phyloP scores from a whole-genome alignment of 1,284 basidiomycete species.

The Taiwanofungus camphoratus region DNA sequence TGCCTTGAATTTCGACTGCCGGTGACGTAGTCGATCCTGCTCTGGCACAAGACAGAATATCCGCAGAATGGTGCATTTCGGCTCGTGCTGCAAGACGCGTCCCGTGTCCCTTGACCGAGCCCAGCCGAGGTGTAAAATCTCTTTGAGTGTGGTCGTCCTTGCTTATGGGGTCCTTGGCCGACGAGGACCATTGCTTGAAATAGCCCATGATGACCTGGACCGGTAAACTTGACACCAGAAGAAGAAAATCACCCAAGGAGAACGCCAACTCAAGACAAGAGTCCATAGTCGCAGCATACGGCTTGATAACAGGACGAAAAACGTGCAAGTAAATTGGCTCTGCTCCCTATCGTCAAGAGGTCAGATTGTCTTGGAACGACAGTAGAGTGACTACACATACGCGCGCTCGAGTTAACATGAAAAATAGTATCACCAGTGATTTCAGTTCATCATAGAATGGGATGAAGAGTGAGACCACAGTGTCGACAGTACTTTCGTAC shows the following conservation, averaged over 20 bases:
- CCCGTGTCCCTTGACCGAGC: no score
- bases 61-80: no score
- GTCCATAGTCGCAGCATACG: conserved; percentile 59
- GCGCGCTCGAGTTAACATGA: conserved; percentile 66
- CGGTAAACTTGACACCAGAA: conserved; percentile 51
- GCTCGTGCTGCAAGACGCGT: no score
- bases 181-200: conserved; percentile 31
- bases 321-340: conserved; percentile 74
- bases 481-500: conserved; percentile 62
- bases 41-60: no score
- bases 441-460: conserved; percentile 80
- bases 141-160: no score
- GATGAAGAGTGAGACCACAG: conserved; percentile 58
- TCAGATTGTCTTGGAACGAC: conserved; percentile 7
- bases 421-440: conserved; percentile 60
- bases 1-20: no score
- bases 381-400: conserved; percentile 46
- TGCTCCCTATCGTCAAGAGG: conserved; percentile 48
- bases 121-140: no score
- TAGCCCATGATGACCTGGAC: conserved; percentile 39
- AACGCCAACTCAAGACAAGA: conserved; percentile 48
- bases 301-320: conserved; percentile 65
- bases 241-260: conserved; percentile 60
- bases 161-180: no score
- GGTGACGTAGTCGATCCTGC: no score